Percentiles rank a stretch among this genome's conserved stretches.
phyloP scores from a whole-genome alignment of 1,139 yeast species.

The Meyerozyma carpophila region DNA sequence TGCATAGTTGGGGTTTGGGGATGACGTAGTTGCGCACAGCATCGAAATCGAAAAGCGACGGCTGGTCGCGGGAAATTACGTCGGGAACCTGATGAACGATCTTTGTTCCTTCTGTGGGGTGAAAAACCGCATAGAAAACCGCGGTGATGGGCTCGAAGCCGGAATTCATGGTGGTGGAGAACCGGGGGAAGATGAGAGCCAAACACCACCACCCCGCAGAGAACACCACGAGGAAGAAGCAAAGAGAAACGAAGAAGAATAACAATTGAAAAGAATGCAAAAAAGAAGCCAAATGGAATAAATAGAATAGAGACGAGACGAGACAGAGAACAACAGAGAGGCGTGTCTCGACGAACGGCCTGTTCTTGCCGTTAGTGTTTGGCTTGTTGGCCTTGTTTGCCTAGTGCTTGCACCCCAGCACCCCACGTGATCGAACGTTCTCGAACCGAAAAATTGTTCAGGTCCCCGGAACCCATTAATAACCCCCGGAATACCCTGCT shows the following conservation, averaged over 20 bases:
- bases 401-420: background rate
- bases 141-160: slow-evolving; percentile 86
- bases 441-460: slow-evolving; percentile 9
- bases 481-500: slow-evolving; percentile 4
- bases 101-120: slow-evolving; percentile 93
- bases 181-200: no score
- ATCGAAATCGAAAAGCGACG: slow-evolving; percentile 70
- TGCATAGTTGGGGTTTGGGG: slow-evolving; percentile 90
- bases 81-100: slow-evolving; percentile 87
- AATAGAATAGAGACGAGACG: no score
- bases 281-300: no score
- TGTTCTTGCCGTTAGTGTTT: no score
- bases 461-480: slow-evolving; percentile 4
- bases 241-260: no score
- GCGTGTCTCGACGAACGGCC: no score
- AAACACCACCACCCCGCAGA: no score
- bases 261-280: no score
- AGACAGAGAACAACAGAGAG: no score
- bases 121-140: slow-evolving; percentile 85
- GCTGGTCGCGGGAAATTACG: background rate
- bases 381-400: no score
- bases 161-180: background rate
- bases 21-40: slow-evolving; percentile 84
- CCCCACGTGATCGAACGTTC: slow-evolving; percentile 9
- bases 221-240: no score